Base-by-base conservation (phyloP, 345 rosid genomes). In the Schrenkiella parvula region DNA sequence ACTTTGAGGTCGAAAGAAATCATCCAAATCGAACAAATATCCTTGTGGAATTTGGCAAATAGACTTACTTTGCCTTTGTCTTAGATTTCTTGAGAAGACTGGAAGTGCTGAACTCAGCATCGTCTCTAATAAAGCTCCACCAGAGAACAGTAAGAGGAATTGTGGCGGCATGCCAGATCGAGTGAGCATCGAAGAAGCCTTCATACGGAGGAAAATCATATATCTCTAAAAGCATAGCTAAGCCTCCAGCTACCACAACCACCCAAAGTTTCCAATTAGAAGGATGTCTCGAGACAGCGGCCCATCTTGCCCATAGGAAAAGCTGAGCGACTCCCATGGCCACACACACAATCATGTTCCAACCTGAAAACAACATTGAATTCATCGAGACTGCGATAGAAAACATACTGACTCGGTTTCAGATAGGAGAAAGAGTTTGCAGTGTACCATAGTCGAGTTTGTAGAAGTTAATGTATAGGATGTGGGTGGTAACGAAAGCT, bases 41-140 rank as follows among this genome's bases (percentile, higher is more conserved):
- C 29, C 53, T n/a, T 28, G 19, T 14, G 35, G 31, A 22, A n/a
- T 10, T 29, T 21, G 0, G 63, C 44, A 8, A 43, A 56, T 12
- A 51, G 54, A 50, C 47, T 74, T 32, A 76, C 47, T 70, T 71
- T 2, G 76, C 71, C 66, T 77, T 77, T 8, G 70, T 25, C 68
- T 82, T 78, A 64, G 84, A 68, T 80, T 84, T 79, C 80, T 77
- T 73, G 70, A 84, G 80, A 38, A 79, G 71, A 65, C 19, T 50
- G 35, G 80, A 50, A 14, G 92, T 83, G 57, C 79, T 76, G 51
- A 87, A 76, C 73, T 68, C 85, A 0, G 88, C 84, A 14, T 89
- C 95, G 19, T 87, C 95, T 61, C 82, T 76, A 60, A 84, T 80
- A 79, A 89, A 89, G 75, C 91, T 85, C 95, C 95, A 89, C 89